These are phyloP conservation scores for Moesziomyces antarcticus DNA, from an alignment of 1,284 basidiomycete species.

Conservation along the genomic window DNA sequence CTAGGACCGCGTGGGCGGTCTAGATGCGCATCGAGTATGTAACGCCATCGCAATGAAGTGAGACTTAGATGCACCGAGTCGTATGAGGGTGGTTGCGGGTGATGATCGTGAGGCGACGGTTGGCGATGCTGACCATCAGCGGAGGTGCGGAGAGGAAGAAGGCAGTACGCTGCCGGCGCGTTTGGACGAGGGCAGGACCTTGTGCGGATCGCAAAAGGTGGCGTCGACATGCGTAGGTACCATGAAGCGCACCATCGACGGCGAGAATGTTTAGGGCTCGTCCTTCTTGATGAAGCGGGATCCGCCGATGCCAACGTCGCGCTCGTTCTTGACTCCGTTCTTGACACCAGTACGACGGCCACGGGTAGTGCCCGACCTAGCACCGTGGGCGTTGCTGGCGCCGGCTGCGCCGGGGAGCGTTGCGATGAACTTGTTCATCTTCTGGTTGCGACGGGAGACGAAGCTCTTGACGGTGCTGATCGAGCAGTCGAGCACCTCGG, in stretches of 20 bases:
- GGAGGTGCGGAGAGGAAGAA: background rate
- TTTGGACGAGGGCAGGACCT: background rate
- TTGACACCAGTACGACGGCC: background rate
- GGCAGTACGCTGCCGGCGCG: background rate
- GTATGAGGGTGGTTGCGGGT: too few relatives aligned
- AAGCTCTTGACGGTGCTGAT: constrained; percentile 7
- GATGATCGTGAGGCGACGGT: too few relatives aligned
- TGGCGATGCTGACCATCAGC: too few relatives aligned
- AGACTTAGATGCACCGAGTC: too few relatives aligned
- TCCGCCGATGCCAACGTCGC: background rate
- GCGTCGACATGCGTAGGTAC: background rate
- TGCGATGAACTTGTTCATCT: background rate
- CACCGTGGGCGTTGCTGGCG: too few relatives aligned
- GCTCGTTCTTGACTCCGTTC: constrained; percentile 3
- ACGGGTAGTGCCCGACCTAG: background rate
- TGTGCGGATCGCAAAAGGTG: background rate
- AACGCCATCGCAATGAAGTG: background rate
- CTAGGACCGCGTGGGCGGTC: constrained; percentile 32
- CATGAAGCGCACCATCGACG: background rate
- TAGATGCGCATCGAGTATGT: background rate
- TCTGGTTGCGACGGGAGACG: constrained; percentile 1
- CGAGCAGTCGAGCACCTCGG: background rate
- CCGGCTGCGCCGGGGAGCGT: constrained; percentile 1
- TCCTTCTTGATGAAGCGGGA: constrained; percentile 7
- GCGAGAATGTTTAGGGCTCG: background rate